Evolutionary conservation across 2,329 filamentous ascomycete genomes (phyloP).

Genomic region (Xylariomycetidae sp.): DNA sequence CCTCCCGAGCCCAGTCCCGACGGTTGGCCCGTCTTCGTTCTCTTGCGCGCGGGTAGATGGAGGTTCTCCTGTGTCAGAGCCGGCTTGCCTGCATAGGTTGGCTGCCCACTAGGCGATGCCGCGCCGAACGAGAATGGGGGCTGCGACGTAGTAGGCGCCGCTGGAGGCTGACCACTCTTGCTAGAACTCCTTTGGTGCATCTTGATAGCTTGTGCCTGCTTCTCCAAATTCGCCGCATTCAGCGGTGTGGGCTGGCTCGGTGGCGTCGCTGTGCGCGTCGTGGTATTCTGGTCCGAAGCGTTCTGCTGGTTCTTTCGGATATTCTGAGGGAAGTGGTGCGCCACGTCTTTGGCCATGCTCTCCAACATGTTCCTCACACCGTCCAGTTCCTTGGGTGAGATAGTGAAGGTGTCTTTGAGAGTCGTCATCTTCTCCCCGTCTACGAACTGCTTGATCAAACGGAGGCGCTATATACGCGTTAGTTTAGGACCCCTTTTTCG

Average conservation of each 20-base stretch:
- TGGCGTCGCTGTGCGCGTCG: slow-evolving; percentile 27
- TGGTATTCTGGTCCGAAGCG: slow-evolving; percentile 12
- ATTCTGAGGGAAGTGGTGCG: slow-evolving; percentile 13
- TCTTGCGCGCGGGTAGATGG: slow-evolving; percentile 51
- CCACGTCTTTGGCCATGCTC: slow-evolving; percentile 45
- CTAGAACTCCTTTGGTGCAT: slow-evolving; percentile 37
- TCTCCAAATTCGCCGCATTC: slow-evolving; percentile 45
- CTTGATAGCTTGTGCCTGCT: slow-evolving; percentile 44
- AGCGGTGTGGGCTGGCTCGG: slow-evolving; percentile 29
- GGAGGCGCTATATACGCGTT: slow-evolving; percentile 40
- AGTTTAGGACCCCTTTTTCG: too few species aligned
- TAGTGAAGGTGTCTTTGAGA: slow-evolving; percentile 44
- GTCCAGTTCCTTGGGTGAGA: slow-evolving; percentile 46
- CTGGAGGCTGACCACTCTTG: slow-evolving; percentile 44
- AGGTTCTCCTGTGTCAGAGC: slow-evolving; percentile 48
- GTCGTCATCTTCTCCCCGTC: slow-evolving; percentile 41
- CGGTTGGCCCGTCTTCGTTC: slow-evolving; percentile 41
- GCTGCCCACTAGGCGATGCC: slow-evolving; percentile 54
- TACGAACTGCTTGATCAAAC: slow-evolving; percentile 46
- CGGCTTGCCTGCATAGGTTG: slow-evolving; percentile 46
- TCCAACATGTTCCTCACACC: slow-evolving; percentile 41
- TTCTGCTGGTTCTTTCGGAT: slow-evolving; percentile 27
- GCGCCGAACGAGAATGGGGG: slow-evolving; percentile 51
- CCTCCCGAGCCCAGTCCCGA: slow-evolving; percentile 31
- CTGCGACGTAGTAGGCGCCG: slow-evolving; percentile 51